Base-by-base conservation (phyloP, 2,329 filamentous ascomycete genomes). In the Aspergillus phoenicis region DNA sequence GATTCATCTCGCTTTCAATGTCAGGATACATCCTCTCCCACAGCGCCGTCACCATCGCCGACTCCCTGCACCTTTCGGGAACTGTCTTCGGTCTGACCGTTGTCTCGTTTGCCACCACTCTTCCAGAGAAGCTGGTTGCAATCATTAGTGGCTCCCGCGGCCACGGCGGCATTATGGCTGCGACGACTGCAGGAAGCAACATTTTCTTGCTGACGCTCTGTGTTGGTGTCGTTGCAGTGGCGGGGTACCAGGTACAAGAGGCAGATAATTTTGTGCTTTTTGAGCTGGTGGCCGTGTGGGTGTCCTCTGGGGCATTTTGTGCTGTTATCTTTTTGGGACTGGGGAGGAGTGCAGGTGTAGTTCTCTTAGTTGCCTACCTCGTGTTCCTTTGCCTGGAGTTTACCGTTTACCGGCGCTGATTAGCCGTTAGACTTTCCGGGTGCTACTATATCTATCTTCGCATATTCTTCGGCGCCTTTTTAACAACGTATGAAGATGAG, bases 141-240 rank as follows among this genome's bases (percentile, higher is more conserved):
- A 73, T 84, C 4, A 62, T 84, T 24, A 82, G 81, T 61, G 80
- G 81, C 15, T 72, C 66, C 10, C 76, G 79, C 13, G 82, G 81
- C 4, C 79, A 84, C 17, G 68, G 71, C 2, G 82, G 82, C 1
- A 83, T 85, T 51, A 67, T 85, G 8, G 80, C 82, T 5, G 83
- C 83, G 0, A 84, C 81, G 48, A 83, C 82, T 3, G 82, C 78
- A 0, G 83, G 82, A 4, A 84, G 82, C 63, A 85, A 85, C 60
- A 82, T 85, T 36, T 86, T 85, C 66, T 71, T 85, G 33, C 71
- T 85, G 15, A 80, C 81, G 1, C 71, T 85, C 4, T 85, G 83
- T 65, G 70, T 79, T 15, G 83, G 72, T 11, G 41, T 74, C 39
- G 60, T 74, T 10, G 69, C 68, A 4, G 41, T 69, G 2, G 51